Conservation (phyloP, 768 basidiomycete species). For the Boletus barrowsii region DNA sequence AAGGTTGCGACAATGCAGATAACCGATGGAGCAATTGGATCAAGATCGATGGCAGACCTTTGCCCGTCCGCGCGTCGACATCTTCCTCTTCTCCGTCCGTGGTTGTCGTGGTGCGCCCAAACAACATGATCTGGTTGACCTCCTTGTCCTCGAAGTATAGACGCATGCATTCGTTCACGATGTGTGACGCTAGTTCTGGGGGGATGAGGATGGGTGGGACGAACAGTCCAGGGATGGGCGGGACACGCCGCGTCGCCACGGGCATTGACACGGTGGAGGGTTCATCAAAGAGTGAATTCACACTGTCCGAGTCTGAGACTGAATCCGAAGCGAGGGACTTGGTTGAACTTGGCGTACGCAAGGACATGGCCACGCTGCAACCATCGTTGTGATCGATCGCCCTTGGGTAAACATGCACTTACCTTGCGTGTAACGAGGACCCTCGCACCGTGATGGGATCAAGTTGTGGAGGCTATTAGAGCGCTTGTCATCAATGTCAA, state of each 20-base stretch:
- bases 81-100: constrained; percentile 10
- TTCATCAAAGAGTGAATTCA: constrained; percentile 54
- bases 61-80: constrained; percentile 21
- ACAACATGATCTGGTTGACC: constrained; percentile 86
- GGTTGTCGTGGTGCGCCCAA: constrained; percentile 45
- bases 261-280: constrained; percentile 16
- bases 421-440: constrained; percentile 2
- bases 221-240: constrained; percentile 65
- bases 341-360: not conserved
- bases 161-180: constrained; percentile 50
- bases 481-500: not conserved
- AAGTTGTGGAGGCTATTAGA: not conserved
- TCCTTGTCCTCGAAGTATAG: constrained; percentile 50
- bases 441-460: not conserved
- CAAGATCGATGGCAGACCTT: constrained; percentile 57
- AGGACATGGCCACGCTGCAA: constrained; percentile 9
- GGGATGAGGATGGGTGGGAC: constrained; percentile 53
- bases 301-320: constrained; percentile 22
- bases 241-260: constrained; percentile 36
- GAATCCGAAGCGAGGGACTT: not conserved
- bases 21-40: constrained; percentile 50
- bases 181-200: constrained; percentile 45
- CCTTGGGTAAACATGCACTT: not conserved
- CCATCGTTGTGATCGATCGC: not conserved
- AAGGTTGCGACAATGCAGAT: constrained; percentile 44